Evolutionary conservation across 345 rosid genomes (phyloP).

Genomic region (Populus deltoides): DNA sequence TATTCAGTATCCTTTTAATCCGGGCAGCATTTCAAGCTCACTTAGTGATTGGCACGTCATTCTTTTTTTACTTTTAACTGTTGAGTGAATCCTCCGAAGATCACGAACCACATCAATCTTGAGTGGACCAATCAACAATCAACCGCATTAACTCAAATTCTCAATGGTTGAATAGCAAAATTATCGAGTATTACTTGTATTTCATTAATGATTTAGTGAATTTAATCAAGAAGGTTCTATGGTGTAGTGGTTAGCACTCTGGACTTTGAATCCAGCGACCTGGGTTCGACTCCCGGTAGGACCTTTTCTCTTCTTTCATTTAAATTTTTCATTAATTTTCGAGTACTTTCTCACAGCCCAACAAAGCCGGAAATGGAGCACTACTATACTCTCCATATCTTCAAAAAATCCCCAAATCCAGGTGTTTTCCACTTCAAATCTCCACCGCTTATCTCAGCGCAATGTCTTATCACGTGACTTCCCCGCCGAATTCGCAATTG

Average conservation of each 20-base stretch:
- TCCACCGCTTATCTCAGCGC: conserved; percentile 56
- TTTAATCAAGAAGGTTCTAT: conserved; percentile 41
- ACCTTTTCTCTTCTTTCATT: conserved; percentile 27
- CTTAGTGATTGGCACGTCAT: background rate
- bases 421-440: conserved; percentile 47
- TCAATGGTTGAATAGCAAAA: background rate
- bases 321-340: background rate
- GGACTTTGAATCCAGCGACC: conserved; percentile 99
- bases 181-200: rapidly evolving
- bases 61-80: background rate
- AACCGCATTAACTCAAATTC: background rate
- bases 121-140: background rate
- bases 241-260: conserved; percentile 99
- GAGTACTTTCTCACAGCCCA: background rate
- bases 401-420: conserved; percentile 33
- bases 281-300: conserved; percentile 98
- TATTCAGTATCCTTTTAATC: background rate
- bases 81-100: background rate
- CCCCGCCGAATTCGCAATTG: conserved; percentile 66
- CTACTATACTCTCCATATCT: conserved; percentile 50
- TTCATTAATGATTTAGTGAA: rapidly evolving
- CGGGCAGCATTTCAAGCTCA: background rate
- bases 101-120: background rate
- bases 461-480: conserved; percentile 67
- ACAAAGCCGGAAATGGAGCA: conserved; percentile 20